Conservation (phyloP, 2,329 filamentous ascomycete species). For the Sporothrix dimorphospora region DNA sequence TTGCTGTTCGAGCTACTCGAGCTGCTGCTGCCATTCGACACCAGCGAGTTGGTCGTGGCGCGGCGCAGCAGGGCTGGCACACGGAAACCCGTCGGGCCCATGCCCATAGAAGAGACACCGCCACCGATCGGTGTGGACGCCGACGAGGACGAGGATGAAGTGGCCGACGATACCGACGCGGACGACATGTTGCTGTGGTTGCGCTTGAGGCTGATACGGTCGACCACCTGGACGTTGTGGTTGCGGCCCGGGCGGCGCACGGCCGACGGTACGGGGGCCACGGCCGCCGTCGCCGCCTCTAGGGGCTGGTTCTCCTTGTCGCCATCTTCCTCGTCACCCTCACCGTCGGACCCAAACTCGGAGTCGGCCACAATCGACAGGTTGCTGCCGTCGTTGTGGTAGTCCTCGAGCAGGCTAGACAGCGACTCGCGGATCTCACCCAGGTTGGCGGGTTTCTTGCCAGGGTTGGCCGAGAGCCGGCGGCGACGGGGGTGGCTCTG, state of each 20-base stretch:
- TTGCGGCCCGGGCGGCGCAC: constrained; percentile 39
- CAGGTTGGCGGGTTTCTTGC: constrained; percentile 71
- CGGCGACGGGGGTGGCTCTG: constrained; percentile 50
- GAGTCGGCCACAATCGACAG: constrained; percentile 53
- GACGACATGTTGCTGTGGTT: constrained; percentile 41
- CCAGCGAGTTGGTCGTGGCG: constrained; percentile 68
- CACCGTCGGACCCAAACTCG: constrained; percentile 49
- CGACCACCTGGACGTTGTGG: constrained; percentile 63
- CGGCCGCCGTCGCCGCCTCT: not conserved
- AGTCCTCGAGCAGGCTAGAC: constrained; percentile 79
- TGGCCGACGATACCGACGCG: not conserved
- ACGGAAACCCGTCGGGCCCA: constrained; percentile 56
- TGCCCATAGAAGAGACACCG: constrained; percentile 31
- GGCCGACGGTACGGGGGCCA: constrained; percentile 28
- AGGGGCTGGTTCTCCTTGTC: constrained; percentile 21
- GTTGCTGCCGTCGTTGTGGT: constrained; percentile 50
- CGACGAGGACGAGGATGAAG: constrained; percentile 38
- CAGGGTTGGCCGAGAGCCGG: constrained; percentile 51
- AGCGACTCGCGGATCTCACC: constrained; percentile 82
- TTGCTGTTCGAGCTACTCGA: constrained; percentile 22
- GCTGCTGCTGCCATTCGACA: constrained; percentile 44
- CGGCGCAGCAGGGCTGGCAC: constrained; percentile 72
- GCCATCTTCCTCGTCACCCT: constrained; percentile 49
- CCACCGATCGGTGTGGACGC: constrained; percentile 38
- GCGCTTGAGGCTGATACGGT: constrained; percentile 74